These are phyloP conservation scores for Leishmania mexicana DNA, from an alignment of 208 protist genomes.

Conservation along the genomic window DNA sequence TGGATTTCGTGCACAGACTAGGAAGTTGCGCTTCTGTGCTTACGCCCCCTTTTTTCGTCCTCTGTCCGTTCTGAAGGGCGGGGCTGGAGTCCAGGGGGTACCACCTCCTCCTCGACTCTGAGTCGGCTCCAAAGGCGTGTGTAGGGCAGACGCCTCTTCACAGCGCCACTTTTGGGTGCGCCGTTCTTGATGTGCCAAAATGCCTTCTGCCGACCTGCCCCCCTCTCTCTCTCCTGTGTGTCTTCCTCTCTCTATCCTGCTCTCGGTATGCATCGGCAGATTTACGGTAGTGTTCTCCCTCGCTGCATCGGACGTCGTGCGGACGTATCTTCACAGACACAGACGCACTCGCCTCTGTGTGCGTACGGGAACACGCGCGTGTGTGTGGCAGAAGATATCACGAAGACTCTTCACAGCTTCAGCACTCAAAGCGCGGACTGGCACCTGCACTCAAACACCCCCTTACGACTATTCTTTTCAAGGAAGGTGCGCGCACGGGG, in stretches of 20 bases:
- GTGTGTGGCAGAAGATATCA: neutral
- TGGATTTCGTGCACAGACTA: neutral
- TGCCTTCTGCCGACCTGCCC: neutral
- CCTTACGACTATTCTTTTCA: neutral
- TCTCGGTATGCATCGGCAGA: neutral
- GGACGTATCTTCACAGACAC: neutral
- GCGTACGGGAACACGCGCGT: neutral
- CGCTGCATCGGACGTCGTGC: neutral
- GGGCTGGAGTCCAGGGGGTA: neutral
- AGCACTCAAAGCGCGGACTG: neutral
- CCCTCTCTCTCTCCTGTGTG: neutral
- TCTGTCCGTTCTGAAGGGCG: neutral
- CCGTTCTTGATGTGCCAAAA: neutral
- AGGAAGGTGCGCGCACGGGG: neutral
- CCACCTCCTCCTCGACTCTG: neutral
- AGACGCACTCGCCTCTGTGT: neutral
- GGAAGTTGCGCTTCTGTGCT: neutral
- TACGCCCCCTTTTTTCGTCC: neutral
- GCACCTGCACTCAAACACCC: neutral
- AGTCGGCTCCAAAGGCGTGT: neutral
- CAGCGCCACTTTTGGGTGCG: neutral
- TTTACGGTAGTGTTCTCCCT: neutral
- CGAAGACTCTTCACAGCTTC: neutral
- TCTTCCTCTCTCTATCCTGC: neutral
- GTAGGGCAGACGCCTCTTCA: neutral